Percentiles rank a stretch among this genome's conserved stretches.
Evolutionary conservation across 2,329 filamentous ascomycete species (phyloP).

Genomic region (Pseudogymnoascus sp.): DNA sequence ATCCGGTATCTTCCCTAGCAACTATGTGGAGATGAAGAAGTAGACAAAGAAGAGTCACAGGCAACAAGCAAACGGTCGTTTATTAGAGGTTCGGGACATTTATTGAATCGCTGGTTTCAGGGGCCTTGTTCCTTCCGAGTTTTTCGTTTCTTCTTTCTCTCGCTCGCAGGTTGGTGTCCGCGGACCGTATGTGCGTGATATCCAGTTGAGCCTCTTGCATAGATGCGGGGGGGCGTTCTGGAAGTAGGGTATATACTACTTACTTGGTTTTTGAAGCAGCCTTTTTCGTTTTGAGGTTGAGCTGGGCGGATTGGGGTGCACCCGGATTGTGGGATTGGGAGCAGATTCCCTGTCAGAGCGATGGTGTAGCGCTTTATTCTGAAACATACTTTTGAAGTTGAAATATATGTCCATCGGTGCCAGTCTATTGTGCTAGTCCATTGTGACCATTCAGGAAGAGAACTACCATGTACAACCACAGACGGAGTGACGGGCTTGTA

Average conservation of each 20-base stretch:
- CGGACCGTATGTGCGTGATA: background rate
- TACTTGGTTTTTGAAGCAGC: background rate
- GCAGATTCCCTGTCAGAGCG: background rate
- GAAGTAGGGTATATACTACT: constrained; percentile 6
- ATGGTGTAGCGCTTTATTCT: background rate
- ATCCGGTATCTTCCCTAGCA: constrained; percentile 89
- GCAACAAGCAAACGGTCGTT: background rate
- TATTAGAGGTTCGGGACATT: background rate
- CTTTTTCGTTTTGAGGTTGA: background rate
- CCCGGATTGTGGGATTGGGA: background rate
- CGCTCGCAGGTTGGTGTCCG: constrained; percentile 5
- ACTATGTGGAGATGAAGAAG: constrained; percentile 61
- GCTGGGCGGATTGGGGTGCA: background rate
- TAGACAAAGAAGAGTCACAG: background rate
- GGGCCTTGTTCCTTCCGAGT: background rate
- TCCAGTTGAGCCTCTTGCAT: constrained; percentile 7
- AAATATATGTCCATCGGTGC: background rate
- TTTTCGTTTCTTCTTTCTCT: background rate
- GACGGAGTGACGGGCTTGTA: background rate
- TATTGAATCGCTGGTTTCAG: background rate
- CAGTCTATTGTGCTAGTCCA: background rate
- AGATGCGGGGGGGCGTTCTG: constrained; percentile 5
- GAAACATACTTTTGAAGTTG: background rate
- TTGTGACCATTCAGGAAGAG: background rate
- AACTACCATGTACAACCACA: background rate